phyloP scores from a whole-genome alignment of 331 rosid species.

The Pyracantha coccinea region DNA sequence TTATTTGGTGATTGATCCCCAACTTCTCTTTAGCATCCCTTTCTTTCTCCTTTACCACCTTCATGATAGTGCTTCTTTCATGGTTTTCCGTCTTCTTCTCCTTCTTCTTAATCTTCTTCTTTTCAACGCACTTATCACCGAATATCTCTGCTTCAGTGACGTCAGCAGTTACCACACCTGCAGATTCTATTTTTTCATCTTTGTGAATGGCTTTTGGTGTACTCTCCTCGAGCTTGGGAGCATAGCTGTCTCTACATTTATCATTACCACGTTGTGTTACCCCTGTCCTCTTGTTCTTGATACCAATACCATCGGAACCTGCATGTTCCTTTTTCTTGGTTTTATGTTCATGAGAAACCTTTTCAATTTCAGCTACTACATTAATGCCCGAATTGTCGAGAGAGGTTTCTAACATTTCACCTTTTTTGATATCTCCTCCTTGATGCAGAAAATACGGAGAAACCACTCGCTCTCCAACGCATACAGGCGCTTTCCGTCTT shows the following conservation, averaged over 20 bases:
- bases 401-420: not conserved
- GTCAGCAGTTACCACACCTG: not conserved
- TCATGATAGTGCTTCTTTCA: not conserved
- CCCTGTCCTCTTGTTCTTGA: not conserved
- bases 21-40: not conserved
- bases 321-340: not conserved
- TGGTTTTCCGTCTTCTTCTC: not conserved
- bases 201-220: not conserved
- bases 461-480: not conserved
- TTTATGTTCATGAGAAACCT: not conserved
- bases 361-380: not conserved
- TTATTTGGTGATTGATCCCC: not conserved
- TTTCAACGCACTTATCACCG: not conserved
- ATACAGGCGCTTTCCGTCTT: not conserved
- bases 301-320: not conserved
- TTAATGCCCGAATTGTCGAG: not conserved
- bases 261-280: not conserved
- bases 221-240: not conserved
- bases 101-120: not conserved
- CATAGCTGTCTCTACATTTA: not conserved
- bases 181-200: not conserved
- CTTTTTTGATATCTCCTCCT: not conserved
- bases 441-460: slow-evolving; percentile 8
- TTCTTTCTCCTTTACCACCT: not conserved
- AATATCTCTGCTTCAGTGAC: not conserved